phyloP scores from a whole-genome alignment of 306 rosid species.

The Vigna hirtella region DNA sequence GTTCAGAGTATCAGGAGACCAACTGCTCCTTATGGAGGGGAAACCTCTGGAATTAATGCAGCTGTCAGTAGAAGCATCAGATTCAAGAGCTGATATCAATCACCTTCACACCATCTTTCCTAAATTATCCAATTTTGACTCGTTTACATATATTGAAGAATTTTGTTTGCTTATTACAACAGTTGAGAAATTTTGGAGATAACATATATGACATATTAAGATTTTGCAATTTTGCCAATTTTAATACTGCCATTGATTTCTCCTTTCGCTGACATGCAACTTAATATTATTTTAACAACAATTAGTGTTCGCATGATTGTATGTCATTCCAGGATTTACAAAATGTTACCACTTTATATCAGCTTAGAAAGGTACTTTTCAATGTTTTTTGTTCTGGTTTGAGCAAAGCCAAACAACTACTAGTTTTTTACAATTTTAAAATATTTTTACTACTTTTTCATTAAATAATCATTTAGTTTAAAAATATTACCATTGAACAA shows the following conservation, averaged over 20 bases:
- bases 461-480: too few relatives aligned
- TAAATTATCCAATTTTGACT: constrained; percentile 29
- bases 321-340: too few relatives aligned
- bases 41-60: constrained; percentile 78
- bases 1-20: constrained; percentile 68
- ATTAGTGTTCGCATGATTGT: too few relatives aligned
- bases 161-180: background rate
- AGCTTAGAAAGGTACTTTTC: too few relatives aligned
- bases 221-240: constrained; percentile 29
- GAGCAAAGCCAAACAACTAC: too few relatives aligned
- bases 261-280: too few relatives aligned
- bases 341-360: too few relatives aligned
- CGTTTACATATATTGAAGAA: background rate
- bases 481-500: too few relatives aligned
- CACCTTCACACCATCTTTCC: background rate
- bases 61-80: constrained; percentile 75
- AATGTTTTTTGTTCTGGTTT: too few relatives aligned
- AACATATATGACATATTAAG: constrained; percentile 6
- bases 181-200: background rate
- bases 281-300: too few relatives aligned
- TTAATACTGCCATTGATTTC: background rate
- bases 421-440: too few relatives aligned
- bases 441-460: too few relatives aligned
- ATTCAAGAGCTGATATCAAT: constrained; percentile 55
- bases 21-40: constrained; percentile 71